Conservation (phyloP, 2,329 filamentous ascomycete species). For the Hypoxylon sp. region DNA sequence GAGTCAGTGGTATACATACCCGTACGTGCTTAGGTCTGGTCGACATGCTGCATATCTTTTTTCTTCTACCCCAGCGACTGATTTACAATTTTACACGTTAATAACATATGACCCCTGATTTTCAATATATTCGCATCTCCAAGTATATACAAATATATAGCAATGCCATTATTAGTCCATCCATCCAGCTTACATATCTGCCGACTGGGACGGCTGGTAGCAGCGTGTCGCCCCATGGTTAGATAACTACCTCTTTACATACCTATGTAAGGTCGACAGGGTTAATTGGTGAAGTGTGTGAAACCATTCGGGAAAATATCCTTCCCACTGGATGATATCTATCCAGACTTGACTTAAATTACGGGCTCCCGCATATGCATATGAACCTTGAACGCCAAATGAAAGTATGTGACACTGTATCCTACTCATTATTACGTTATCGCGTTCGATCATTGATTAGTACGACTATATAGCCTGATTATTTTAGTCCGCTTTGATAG, state of each 20-base stretch:
- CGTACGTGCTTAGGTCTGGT: not conserved
- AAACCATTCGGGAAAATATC: not conserved
- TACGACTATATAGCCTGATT: conserved; percentile 4
- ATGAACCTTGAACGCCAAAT: conserved; percentile 14
- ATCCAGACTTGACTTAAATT: conserved; percentile 4
- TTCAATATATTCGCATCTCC: conserved; percentile 21
- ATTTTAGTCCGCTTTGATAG: conserved; percentile 66
- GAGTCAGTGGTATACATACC: not conserved
- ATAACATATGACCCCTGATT: not conserved
- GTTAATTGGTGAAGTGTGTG: not conserved
- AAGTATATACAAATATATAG: conserved; percentile 36
- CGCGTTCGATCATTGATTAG: conserved; percentile 38
- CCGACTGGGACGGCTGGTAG: not conserved
- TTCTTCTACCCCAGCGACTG: not conserved
- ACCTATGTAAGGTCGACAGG: not conserved
- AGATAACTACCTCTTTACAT: not conserved
- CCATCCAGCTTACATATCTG: not conserved
- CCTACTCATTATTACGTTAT: conserved; percentile 43
- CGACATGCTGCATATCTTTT: conserved; percentile 3
- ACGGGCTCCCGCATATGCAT: conserved; percentile 12
- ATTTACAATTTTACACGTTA: not conserved
- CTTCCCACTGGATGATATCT: conserved; percentile 1
- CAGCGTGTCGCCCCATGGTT: conserved; percentile 2
- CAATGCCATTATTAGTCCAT: conserved; percentile 14
- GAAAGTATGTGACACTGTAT: conserved; percentile 35